Conservation (phyloP, 1,139 yeast species). For the Pneumocystis oryctolagi region DNA sequence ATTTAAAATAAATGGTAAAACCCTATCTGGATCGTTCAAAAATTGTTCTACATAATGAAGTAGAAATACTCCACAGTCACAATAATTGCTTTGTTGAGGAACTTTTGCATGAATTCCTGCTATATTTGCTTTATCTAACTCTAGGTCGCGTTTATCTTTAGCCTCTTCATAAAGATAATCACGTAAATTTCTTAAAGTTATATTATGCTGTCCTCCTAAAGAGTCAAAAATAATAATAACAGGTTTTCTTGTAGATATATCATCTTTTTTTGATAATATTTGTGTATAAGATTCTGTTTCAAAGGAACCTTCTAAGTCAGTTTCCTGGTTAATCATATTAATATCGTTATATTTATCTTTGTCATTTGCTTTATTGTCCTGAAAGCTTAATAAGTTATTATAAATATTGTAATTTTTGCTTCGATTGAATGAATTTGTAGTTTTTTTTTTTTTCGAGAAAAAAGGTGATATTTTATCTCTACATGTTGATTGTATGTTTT, state of each 20-base stretch:
- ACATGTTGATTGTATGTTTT: not conserved
- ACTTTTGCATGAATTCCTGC: constrained; percentile 39
- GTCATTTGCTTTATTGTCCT: not conserved
- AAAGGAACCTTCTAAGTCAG: not conserved
- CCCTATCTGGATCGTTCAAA: constrained; percentile 36
- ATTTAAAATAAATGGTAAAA: constrained; percentile 22
- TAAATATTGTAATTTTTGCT: not conserved
- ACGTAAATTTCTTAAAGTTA: constrained; percentile 42
- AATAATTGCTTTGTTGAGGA: constrained; percentile 75
- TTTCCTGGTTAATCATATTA: not conserved
- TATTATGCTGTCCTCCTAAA: constrained; percentile 41
- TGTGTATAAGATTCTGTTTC: not conserved
- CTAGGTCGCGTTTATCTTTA: constrained; percentile 41
- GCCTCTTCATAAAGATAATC: constrained; percentile 59
- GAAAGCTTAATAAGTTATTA: not conserved
- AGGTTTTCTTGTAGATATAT: constrained; percentile 21
- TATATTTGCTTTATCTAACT: constrained; percentile 33
- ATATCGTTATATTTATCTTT: not conserved
- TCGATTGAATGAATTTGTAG: not conserved
- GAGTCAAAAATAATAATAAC: constrained; percentile 69
- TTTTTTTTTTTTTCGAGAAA: not conserved
- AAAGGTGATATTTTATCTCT: not conserved
- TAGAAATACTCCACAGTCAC: constrained; percentile 92
- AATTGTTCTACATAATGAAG: constrained; percentile 62
- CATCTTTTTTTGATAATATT: not conserved